Evolutionary conservation across 345 rosid species (phyloP).

Genomic region (Lepidium africanum): DNA sequence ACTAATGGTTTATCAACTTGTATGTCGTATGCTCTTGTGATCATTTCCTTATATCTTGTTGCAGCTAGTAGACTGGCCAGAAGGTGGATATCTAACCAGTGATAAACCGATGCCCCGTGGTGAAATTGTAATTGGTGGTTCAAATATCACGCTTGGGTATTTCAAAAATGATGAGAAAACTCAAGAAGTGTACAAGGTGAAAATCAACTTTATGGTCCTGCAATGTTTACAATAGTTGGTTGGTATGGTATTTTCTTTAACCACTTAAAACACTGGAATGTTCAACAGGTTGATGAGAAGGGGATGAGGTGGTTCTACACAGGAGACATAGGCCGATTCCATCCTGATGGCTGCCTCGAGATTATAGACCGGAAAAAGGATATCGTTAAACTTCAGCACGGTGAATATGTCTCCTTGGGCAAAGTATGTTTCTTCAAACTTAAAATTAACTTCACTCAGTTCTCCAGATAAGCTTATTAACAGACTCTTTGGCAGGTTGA

Average conservation of each 20-base stretch:
- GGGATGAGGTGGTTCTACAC: conserved; percentile 98
- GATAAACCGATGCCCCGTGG: conserved; percentile 95
- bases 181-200: conserved; percentile 80
- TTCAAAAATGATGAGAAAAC: conserved; percentile 90
- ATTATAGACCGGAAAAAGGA: conserved; percentile 95
- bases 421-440: conserved; percentile 46
- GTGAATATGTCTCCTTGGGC: conserved; percentile 96
- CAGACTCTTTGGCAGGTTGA: conserved; percentile 60
- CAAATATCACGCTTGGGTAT: conserved; percentile 84
- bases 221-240: neutral
- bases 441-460: neutral
- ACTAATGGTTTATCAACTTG: neutral
- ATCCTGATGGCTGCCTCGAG: conserved; percentile 95
- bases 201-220: neutral
- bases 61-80: conserved; percentile 97
- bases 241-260: neutral
- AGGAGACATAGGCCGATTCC: conserved; percentile 90
- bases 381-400: conserved; percentile 96
- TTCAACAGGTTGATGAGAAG: conserved; percentile 74
- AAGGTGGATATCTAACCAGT: conserved; percentile 71
- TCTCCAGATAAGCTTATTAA: neutral
- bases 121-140: conserved; percentile 93
- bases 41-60: conserved; percentile 3
- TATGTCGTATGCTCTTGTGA: neutral
- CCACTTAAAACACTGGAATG: neutral